These are phyloP conservation scores for Cyanodermella asteris DNA, from an alignment of 2,329 filamentous ascomycete species.

Conservation along the genomic window DNA sequence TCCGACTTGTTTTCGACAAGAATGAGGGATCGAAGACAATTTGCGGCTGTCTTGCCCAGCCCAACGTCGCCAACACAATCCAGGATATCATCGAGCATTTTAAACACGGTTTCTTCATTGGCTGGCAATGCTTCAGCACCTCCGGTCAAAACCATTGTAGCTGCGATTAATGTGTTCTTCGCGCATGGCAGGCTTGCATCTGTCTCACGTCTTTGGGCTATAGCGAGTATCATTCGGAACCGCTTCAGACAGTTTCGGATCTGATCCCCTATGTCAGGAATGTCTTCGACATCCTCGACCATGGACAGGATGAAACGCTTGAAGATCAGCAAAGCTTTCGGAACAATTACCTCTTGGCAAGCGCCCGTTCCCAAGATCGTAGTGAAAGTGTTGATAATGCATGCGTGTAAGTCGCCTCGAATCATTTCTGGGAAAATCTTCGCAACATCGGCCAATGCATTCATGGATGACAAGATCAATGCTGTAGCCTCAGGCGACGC, in stretches of 20 bases:
- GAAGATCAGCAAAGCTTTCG: conserved; percentile 73
- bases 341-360: conserved; percentile 75
- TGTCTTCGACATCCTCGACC: conserved; percentile 15
- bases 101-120: conserved; percentile 50
- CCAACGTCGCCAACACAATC: conserved; percentile 49
- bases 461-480: conserved; percentile 58
- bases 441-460: conserved; percentile 79
- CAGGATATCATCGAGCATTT: conserved; percentile 58
- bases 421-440: conserved; percentile 94
- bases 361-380: conserved; percentile 72
- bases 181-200: conserved; percentile 68
- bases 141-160: conserved; percentile 71
- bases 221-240: conserved; percentile 48
- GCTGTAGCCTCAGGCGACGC: conserved; percentile 72
- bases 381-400: conserved; percentile 89
- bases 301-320: conserved; percentile 74
- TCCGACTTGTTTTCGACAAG: conserved; percentile 37
- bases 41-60: conserved; percentile 63
- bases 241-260: conserved; percentile 62
- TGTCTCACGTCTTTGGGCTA: conserved; percentile 28
- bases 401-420: conserved; percentile 86
- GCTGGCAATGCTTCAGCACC: conserved; percentile 52
- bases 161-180: conserved; percentile 76
- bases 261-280: not conserved
- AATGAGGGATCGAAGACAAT: conserved; percentile 70